A percentile compares a stretch with the other conserved stretches of the same genome.
phyloP scores from a whole-genome alignment of 176 grass and related monocot genomes.

The Oropetium thomaeum region DNA sequence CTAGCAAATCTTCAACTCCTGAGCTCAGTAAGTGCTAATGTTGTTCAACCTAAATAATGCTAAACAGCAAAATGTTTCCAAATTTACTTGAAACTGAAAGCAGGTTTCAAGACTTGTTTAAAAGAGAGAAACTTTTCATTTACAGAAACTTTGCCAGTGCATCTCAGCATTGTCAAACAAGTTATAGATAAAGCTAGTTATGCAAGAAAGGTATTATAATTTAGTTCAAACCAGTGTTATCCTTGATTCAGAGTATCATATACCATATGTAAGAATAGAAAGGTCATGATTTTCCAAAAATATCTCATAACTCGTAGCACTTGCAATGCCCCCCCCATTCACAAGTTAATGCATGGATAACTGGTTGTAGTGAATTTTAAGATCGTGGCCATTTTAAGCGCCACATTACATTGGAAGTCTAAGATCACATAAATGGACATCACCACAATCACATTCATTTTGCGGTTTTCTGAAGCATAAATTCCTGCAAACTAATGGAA shows the following conservation, averaged over 20 bases:
- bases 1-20: neutral
- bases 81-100: neutral
- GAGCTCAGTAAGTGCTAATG: neutral
- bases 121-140: neutral
- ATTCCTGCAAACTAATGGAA: neutral
- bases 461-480: neutral
- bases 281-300: neutral
- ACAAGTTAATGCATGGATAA: neutral
- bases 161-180: neutral
- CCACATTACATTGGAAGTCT: neutral
- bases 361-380: neutral
- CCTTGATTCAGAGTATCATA: neutral
- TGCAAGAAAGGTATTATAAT: neutral
- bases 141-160: neutral
- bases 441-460: neutral
- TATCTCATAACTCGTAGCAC: neutral
- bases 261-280: neutral
- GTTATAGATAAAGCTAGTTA: neutral
- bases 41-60: neutral
- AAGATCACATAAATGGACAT: neutral
- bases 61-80: neutral
- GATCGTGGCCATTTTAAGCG: too few relatives aligned
- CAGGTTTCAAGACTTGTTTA: neutral
- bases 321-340: neutral
- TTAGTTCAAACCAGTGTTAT: neutral